Percentiles rank a stretch among this genome's conserved stretches.
Conservation (phyloP, 2,329 filamentous ascomycete genomes). For the Aspergillus oerlinghausenensis region DNA sequence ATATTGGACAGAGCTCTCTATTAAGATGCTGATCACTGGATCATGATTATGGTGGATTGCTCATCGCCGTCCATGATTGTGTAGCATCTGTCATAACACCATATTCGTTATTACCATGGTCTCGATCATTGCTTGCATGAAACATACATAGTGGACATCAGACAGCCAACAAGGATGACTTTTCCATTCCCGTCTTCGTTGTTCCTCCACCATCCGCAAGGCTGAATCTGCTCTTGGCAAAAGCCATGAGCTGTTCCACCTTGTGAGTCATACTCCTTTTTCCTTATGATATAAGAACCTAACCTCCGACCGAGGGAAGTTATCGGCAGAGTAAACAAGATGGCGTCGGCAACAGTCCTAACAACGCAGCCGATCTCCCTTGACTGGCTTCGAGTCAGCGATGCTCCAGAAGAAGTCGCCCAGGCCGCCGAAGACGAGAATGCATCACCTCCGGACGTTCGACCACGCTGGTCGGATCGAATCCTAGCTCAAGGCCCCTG, state of each 20-base stretch:
- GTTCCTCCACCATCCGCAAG: not conserved
- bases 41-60: no score
- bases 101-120: no score
- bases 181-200: not conserved
- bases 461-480: not conserved
- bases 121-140: not conserved
- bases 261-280: not conserved
- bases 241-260: not conserved
- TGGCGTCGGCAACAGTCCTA: not conserved
- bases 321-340: not conserved
- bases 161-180: not conserved
- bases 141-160: not conserved
- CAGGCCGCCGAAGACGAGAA: not conserved
- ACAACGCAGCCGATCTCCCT: not conserved
- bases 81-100: no score
- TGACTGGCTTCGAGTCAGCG: not conserved
- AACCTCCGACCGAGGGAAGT: not conserved
- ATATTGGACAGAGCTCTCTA: no score
- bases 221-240: not conserved
- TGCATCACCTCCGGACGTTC: not conserved
- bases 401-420: not conserved
- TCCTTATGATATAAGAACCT: not conserved
- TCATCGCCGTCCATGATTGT: no score
- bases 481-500: not conserved
- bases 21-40: no score